Evolutionary conservation across 345 rosid species (phyloP).

Genomic region (Gossypium stocksii): DNA sequence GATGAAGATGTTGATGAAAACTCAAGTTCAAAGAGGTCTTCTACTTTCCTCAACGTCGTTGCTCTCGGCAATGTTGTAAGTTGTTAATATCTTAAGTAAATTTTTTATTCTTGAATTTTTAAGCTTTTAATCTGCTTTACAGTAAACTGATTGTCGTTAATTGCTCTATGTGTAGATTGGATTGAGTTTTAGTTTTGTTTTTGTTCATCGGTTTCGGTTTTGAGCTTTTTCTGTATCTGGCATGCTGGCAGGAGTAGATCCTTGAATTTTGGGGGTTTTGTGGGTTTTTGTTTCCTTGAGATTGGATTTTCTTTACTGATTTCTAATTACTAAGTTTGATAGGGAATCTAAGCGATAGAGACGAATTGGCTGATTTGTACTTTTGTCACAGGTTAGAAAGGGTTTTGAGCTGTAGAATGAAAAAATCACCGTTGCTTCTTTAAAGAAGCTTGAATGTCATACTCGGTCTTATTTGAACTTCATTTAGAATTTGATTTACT

Average conservation of each 20-base stretch:
- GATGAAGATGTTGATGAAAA: slow-evolving; percentile 89
- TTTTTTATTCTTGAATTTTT: slow-evolving; percentile 8
- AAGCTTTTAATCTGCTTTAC: not conserved
- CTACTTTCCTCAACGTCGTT: slow-evolving; percentile 82
- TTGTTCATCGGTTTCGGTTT: not conserved
- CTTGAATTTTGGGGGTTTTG: slow-evolving; percentile 6
- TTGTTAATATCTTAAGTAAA: slow-evolving; percentile 27
- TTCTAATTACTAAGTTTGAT: not conserved
- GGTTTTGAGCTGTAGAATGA: not conserved
- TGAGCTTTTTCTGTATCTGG: not conserved
- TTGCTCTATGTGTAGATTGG: not conserved
- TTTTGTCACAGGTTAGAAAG: not conserved
- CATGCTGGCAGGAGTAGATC: not conserved
- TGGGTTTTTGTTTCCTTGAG: not conserved
- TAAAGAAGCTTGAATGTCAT: not conserved
- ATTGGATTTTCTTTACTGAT: not conserved
- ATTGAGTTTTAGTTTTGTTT: slow-evolving; percentile 5
- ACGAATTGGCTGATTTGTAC: not conserved
- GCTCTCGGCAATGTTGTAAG: slow-evolving; percentile 92
- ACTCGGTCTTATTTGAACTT: not conserved
- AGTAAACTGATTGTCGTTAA: not conserved
- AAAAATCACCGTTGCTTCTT: not conserved
- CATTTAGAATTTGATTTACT: not conserved
- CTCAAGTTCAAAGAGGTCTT: slow-evolving; percentile 47
- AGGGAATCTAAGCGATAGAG: not conserved